Evolutionary conservation across 306 rosid species (phyloP).

Genomic region (Cucurbita moschata): DNA sequence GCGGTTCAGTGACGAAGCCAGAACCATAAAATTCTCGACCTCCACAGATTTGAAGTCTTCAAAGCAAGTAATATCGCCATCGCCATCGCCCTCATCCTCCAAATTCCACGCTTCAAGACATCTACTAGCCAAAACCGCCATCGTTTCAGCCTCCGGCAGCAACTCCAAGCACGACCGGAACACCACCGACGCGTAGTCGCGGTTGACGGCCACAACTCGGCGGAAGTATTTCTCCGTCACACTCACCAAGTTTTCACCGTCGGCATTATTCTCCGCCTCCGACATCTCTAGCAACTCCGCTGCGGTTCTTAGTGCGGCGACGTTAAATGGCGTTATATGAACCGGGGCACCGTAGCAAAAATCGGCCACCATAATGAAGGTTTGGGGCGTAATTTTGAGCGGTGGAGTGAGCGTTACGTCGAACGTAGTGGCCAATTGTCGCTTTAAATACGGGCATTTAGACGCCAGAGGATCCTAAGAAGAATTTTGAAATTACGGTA

Average conservation of each 20-base stretch:
- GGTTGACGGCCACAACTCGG: slow-evolving; percentile 27
- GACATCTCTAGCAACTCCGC: slow-evolving; percentile 66
- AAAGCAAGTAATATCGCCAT: slow-evolving; percentile 13
- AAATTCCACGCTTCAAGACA: slow-evolving; percentile 47
- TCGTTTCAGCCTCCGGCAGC: slow-evolving; percentile 86
- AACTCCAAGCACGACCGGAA: slow-evolving; percentile 53
- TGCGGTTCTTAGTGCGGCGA: slow-evolving; percentile 60
- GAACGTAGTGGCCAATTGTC: slow-evolving; percentile 29
- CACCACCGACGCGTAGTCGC: slow-evolving; percentile 35
- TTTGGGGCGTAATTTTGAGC: slow-evolving; percentile 53
- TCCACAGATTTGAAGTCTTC: slow-evolving; percentile 28
- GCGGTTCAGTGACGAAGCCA: slow-evolving; percentile 27
- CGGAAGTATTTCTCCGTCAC: slow-evolving; percentile 39
- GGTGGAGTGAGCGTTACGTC: slow-evolving; percentile 60
- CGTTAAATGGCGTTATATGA: slow-evolving; percentile 41
- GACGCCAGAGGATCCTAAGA: slow-evolving; percentile 51
- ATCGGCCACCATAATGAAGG: slow-evolving; percentile 41
- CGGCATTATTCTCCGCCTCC: slow-evolving; percentile 12
- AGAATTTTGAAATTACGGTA: not conserved
- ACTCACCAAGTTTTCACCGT: slow-evolving; percentile 27
- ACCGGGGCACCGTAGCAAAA: slow-evolving; percentile 54
- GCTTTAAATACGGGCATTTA: slow-evolving; percentile 51
- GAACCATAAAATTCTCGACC: slow-evolving; percentile 41
- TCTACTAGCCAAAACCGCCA: slow-evolving; percentile 42
- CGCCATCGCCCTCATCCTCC: slow-evolving; percentile 7